Conservation (phyloP, 164 flowering plant species). For the Sextonia rubra region DNA sequence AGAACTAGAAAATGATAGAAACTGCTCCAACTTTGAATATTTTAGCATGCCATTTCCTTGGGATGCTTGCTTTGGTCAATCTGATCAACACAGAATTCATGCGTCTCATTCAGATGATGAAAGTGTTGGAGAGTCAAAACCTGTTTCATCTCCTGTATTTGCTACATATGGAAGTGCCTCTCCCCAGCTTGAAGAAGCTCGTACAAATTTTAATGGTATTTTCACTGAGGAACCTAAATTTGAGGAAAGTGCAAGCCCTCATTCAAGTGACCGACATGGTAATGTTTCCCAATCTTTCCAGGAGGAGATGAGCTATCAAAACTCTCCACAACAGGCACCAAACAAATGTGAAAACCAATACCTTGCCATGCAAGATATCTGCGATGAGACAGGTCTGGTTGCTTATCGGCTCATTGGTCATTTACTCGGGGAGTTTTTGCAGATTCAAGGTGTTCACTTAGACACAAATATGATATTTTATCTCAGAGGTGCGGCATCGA, state of each 20-base stretch:
- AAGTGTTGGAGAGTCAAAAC: constrained; percentile 41
- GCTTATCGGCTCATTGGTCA: constrained; percentile 57
- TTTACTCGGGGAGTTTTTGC: constrained; percentile 40
- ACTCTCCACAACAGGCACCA: constrained; percentile 4
- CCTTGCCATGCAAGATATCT: constrained; percentile 55
- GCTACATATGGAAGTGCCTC: constrained; percentile 1
- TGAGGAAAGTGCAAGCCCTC: not conserved
- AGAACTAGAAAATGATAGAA: constrained; percentile 3
- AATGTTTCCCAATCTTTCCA: constrained; percentile 3
- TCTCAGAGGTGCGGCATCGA: constrained; percentile 31
- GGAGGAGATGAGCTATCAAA: constrained; percentile 5
- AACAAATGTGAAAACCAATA: constrained; percentile 35
- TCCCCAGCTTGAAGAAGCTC: not conserved
- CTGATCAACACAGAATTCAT: not conserved
- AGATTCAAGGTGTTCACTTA: constrained; percentile 30
- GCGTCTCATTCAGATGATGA: constrained; percentile 19
- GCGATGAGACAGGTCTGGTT: constrained; percentile 64
- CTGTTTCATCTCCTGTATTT: constrained; percentile 5
- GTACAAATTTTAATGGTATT: not conserved
- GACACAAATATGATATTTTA: constrained; percentile 32
- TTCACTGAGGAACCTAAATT: constrained; percentile 9
- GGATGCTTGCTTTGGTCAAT: not conserved
- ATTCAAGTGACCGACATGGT: constrained; percentile 8
- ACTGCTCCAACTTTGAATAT: not conserved
- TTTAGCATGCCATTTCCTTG: not conserved